Evolutionary conservation across 768 basidiomycete species (phyloP).

Genomic region (Boletellus sp.): DNA sequence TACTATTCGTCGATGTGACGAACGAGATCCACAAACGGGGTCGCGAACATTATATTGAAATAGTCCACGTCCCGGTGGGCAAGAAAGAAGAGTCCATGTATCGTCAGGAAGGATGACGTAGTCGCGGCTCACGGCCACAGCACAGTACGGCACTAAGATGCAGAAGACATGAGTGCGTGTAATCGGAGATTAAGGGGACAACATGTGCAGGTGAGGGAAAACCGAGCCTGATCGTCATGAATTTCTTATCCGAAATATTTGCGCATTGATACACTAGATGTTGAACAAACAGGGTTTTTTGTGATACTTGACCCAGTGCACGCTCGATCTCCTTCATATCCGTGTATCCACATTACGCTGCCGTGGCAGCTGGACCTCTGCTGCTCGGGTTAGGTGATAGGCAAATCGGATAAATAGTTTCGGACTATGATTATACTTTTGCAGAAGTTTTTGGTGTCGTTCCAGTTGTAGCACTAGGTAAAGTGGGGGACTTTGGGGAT

Average conservation of each 20-base stretch:
- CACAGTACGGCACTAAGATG: conserved; percentile 8
- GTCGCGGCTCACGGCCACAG: conserved; percentile 17
- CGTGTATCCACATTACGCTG: neutral
- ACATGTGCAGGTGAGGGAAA: neutral
- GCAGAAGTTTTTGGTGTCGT: neutral
- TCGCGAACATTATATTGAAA: conserved; percentile 4
- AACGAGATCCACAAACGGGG: conserved; percentile 12
- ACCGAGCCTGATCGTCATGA: conserved; percentile 8
- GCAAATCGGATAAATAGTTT: too few species aligned
- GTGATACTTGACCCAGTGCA: conserved; percentile 1
- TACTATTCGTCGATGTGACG: conserved; percentile 15
- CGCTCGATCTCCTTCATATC: neutral
- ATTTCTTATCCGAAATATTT: conserved; percentile 5
- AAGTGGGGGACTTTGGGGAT: neutral
- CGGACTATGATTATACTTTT: neutral
- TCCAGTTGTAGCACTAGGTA: conserved; percentile 4
- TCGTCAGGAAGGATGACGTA: conserved; percentile 13
- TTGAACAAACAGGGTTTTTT: conserved; percentile 3
- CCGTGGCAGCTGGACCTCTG: neutral
- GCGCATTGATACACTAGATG: neutral
- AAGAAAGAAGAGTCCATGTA: conserved; percentile 23
- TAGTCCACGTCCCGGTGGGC: neutral
- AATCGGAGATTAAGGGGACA: neutral
- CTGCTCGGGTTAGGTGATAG: neutral
- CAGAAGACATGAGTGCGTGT: neutral